These are phyloP conservation scores for Tardiomyces depauwii DNA, from an alignment of 1,139 yeast genomes.

Conservation along the genomic window DNA sequence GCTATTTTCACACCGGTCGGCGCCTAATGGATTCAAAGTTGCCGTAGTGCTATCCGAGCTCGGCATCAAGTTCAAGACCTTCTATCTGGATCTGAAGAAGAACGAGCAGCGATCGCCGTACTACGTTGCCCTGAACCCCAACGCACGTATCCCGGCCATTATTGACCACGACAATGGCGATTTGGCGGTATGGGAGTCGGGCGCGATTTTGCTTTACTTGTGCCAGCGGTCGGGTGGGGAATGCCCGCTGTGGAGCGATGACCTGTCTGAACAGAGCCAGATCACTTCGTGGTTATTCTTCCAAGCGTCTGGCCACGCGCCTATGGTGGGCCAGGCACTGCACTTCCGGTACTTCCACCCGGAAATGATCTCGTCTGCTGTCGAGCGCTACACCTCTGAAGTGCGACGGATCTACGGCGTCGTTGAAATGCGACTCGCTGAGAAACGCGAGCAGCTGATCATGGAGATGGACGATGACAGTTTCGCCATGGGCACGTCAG, in stretches of 20 bases:
- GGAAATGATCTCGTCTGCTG: constrained; percentile 77
- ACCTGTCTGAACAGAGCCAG: constrained; percentile 72
- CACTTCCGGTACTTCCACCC: constrained; percentile 90
- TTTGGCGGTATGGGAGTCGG: constrained; percentile 86
- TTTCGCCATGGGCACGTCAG: constrained; percentile 81
- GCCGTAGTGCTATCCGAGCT: constrained; percentile 84
- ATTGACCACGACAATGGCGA: constrained; percentile 79
- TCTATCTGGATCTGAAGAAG: constrained; percentile 74
- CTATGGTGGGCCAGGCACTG: constrained; percentile 95
- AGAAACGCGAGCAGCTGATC: constrained; percentile 77
- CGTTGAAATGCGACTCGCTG: constrained; percentile 90
- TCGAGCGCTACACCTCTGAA: constrained; percentile 85
- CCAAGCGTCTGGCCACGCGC: constrained; percentile 95
- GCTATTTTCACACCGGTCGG: constrained; percentile 79
- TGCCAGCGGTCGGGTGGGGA: constrained; percentile 52
- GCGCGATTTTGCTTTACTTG: constrained; percentile 75
- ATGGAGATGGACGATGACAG: constrained; percentile 88
- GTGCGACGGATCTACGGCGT: constrained; percentile 92
- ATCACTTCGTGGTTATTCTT: constrained; percentile 85
- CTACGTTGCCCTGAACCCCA: constrained; percentile 83
- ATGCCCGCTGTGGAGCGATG: constrained; percentile 73
- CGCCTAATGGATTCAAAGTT: constrained; percentile 94
- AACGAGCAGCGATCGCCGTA: constrained; percentile 94
- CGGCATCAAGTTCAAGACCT: constrained; percentile 67
- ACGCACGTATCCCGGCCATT: constrained; percentile 89